Base-by-base conservation (phyloP, 2,329 filamentous ascomycete species). In the Epichloe sylvatica region DNA sequence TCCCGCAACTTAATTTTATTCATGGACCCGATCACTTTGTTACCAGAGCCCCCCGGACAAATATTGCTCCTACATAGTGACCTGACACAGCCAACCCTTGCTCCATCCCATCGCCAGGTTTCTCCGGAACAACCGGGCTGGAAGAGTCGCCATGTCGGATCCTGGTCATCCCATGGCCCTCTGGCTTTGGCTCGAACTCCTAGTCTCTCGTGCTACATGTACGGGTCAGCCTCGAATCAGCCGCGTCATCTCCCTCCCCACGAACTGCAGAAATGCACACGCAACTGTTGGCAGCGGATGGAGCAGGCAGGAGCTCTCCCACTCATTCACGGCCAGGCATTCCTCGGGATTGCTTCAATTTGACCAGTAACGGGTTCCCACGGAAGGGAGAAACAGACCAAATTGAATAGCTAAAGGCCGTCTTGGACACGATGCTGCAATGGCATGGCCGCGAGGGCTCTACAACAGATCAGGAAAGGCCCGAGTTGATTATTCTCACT, bases 281-380 rank as follows among this genome's bases (percentile, higher is more conserved):
- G 72, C 73, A 2, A 67, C 55, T 7, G 56, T 58, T 37, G 63
- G 70, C 8, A 37, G 70, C 68, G 7, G 65, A 68, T 25, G 70
- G 64, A 76, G 80, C 59, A 36, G 65, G 61, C 62, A 51, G 15
- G 53, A 19, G 3, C 8, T 30, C 25, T 30, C 25, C 8, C 25
- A 6, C 34, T 41, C 7, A 48, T 15, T 13, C 12, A n/a, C 21
- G 11, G 45, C 21, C 40, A 60, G 67, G 64, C 50, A 90, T 94
- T 51, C 81, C 85, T 0, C 86, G 79, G 49, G 77, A 78, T 49
- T 91, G 91, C 70, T 88, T 91, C 73, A 91, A 91, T 65, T 77
- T 92, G 39, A 73, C 90, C 50, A 75, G 77, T 36, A 83, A 87
- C 68, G 88, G 87, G 52, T 78, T 76, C 61, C 62, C 70, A 48